phyloP scores from a whole-genome alignment of 2,329 filamentous ascomycete species.

The Clarireedia hainanense region DNA sequence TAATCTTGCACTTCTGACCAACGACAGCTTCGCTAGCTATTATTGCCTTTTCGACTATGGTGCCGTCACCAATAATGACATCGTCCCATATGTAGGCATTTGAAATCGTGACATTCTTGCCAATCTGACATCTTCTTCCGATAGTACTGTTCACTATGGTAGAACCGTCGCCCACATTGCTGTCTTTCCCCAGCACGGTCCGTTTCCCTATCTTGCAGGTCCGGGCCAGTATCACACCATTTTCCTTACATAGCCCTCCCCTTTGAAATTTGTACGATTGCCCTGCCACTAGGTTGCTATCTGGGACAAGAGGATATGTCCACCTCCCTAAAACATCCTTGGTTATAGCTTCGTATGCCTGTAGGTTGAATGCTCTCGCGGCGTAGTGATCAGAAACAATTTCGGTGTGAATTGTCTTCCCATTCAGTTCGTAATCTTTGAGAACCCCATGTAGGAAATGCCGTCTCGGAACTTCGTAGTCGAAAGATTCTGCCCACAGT shows the following conservation, averaged over 20 bases:
- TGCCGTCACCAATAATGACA: constrained; percentile 66
- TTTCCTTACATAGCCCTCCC: constrained; percentile 69
- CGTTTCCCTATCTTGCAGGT: constrained; percentile 61
- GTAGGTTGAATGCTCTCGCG: constrained; percentile 75
- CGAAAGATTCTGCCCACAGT: constrained; percentile 95
- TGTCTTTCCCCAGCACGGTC: constrained; percentile 70
- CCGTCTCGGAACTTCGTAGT: constrained; percentile 82
- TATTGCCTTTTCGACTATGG: constrained; percentile 63
- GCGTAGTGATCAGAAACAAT: constrained; percentile 78
- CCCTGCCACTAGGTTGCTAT: constrained; percentile 73
- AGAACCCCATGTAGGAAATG: constrained; percentile 89
- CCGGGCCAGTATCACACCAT: constrained; percentile 64
- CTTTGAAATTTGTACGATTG: constrained; percentile 68
- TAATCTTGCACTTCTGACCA: constrained; percentile 62
- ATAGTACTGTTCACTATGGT: constrained; percentile 69
- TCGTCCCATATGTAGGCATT: constrained; percentile 87
- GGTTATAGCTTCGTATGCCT: constrained; percentile 83
- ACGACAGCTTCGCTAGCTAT: constrained; percentile 66
- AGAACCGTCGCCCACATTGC: constrained; percentile 65
- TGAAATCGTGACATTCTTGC: constrained; percentile 70
- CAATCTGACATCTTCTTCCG: constrained; percentile 78
- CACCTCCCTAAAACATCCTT: constrained; percentile 80
- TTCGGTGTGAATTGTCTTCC: constrained; percentile 91
- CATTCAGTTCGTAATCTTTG: constrained; percentile 95
- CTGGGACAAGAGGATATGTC: constrained; percentile 83